phyloP scores from a whole-genome alignment of 495 filamentous ascomycete genomes.

The Podospora australis region DNA sequence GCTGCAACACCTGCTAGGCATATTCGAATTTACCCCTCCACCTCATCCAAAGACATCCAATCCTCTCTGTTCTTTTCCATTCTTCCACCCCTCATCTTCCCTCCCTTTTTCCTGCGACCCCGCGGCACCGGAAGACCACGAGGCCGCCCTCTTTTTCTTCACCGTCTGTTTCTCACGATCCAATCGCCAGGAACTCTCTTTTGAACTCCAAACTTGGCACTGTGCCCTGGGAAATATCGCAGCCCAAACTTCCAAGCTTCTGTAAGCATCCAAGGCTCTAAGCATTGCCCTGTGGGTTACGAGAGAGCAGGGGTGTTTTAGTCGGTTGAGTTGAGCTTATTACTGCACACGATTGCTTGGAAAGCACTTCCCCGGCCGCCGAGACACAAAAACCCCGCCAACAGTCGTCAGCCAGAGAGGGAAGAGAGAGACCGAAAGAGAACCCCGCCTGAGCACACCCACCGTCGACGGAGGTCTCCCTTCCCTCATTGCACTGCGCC shows the following conservation, averaged over 20 bases:
- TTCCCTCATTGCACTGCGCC: slow-evolving; percentile 11
- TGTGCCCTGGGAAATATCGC: background rate
- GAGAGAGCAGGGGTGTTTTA: too few relatives aligned
- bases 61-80: too few relatives aligned
- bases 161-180: slow-evolving; percentile 6
- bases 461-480: background rate
- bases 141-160: slow-evolving; percentile 6
- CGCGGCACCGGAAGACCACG: background rate
- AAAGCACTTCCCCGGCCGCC: too few relatives aligned
- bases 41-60: too few relatives aligned
- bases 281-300: too few relatives aligned
- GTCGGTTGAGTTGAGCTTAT: too few relatives aligned
- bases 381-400: too few relatives aligned
- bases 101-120: slow-evolving; percentile 2
- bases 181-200: slow-evolving; percentile 8
- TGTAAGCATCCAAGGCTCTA: background rate
- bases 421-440: background rate
- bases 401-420: background rate
- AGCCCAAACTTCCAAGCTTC: background rate
- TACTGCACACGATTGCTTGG: too few relatives aligned
- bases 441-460: slow-evolving; percentile 11
- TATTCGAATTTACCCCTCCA: too few relatives aligned
- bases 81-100: too few relatives aligned
- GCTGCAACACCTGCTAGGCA: too few relatives aligned
- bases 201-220: background rate